phyloP scores from a whole-genome alignment of 164 flowering plant genomes.

The Echeveria elegans region DNA sequence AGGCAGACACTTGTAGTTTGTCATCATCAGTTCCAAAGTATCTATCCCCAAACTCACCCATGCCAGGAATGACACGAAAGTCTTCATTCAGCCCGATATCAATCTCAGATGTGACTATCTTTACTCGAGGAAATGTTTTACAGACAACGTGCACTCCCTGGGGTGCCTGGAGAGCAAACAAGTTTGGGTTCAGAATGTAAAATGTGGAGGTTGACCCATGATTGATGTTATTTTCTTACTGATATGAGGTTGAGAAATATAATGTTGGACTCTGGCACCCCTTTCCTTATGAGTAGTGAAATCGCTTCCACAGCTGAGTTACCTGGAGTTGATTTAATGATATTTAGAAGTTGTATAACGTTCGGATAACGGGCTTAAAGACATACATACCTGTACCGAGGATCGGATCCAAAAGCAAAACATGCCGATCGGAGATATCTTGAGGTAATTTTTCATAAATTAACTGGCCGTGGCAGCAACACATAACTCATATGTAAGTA shows the following conservation, averaged over 20 bases:
- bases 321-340: conserved; percentile 26
- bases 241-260: conserved; percentile 97
- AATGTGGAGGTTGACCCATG: not conserved
- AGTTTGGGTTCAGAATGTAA: not conserved
- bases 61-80: conserved; percentile 86
- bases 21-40: conserved; percentile 98
- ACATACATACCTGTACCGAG: conserved; percentile 70
- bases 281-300: conserved; percentile 69
- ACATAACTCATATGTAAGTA: not conserved
- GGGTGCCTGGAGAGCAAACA: conserved; percentile 56
- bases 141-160: conserved; percentile 93
- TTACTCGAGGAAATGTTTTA: conserved; percentile 73
- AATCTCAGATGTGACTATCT: conserved; percentile 96
- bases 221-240: conserved; percentile 34
- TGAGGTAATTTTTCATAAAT: conserved; percentile 89
- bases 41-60: conserved; percentile 99
- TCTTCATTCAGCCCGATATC: conserved; percentile 79
- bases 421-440: conserved; percentile 95
- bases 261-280: conserved; percentile 89
- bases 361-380: not conserved
- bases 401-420: conserved; percentile 86
- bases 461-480: conserved; percentile 23
- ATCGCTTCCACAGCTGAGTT: conserved; percentile 96
- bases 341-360: not conserved
- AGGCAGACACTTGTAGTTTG: conserved; percentile 14